Conservation (phyloP, 2,329 filamentous ascomycete species). For the Claviceps sp. region DNA sequence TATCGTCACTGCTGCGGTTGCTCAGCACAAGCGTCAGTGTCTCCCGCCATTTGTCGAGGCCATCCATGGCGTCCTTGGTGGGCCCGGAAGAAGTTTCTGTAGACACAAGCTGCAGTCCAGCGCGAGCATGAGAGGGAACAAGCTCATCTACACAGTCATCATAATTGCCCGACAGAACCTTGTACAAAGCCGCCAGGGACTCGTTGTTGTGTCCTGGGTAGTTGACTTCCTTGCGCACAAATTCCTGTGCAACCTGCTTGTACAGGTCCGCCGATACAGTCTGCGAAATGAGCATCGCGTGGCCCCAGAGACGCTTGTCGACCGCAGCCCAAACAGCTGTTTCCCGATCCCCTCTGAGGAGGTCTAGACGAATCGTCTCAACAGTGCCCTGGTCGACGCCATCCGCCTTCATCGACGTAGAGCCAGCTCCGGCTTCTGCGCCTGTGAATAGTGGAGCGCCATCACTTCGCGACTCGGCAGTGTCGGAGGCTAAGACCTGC, state of each 20-base stretch:
- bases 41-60: constrained; percentile 88
- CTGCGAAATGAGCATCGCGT: constrained; percentile 80
- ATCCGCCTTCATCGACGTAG: constrained; percentile 41
- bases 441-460: constrained; percentile 12
- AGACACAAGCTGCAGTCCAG: constrained; percentile 81
- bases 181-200: constrained; percentile 81
- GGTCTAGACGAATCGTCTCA: constrained; percentile 56
- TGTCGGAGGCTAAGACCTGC: constrained; percentile 54
- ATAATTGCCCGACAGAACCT: constrained; percentile 83
- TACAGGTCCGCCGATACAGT: constrained; percentile 70
- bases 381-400: constrained; percentile 55
- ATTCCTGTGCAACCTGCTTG: constrained; percentile 89
- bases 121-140: constrained; percentile 81
- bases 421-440: constrained; percentile 13
- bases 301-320: constrained; percentile 89
- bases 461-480: constrained; percentile 1
- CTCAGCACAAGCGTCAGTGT: constrained; percentile 75
- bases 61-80: constrained; percentile 63
- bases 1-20: constrained; percentile 74
- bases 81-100: constrained; percentile 49
- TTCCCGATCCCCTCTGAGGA: constrained; percentile 73
- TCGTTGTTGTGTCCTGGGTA: constrained; percentile 67
- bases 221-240: constrained; percentile 89
- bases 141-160: constrained; percentile 94
- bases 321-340: constrained; percentile 88